Evolutionary conservation across 139 green algal species (phyloP).

Genomic region (Pycnococcus provasolii): DNA sequence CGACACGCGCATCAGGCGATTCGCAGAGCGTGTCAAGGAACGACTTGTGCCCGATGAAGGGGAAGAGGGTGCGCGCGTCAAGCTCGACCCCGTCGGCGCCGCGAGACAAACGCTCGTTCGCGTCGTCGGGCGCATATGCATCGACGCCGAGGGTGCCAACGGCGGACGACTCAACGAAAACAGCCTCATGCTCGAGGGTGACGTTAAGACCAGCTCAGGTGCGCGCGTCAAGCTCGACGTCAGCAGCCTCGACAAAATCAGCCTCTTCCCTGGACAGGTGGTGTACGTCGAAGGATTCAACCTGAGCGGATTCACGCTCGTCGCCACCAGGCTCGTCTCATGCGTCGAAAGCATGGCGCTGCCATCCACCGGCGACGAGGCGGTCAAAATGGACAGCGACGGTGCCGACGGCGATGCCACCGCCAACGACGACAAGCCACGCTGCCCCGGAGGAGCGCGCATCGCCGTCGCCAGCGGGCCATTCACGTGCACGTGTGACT

Average conservation of each 20-base stretch:
- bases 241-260: slow-evolving; percentile 35
- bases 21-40: too few species aligned
- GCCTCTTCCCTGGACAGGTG: slow-evolving; percentile 60
- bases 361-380: too few species aligned
- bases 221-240: slow-evolving; percentile 58
- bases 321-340: slow-evolving; percentile 48
- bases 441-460: too few species aligned
- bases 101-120: too few species aligned
- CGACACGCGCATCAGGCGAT: too few species aligned
- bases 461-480: slow-evolving; percentile 31
- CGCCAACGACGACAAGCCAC: too few species aligned
- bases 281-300: slow-evolving; percentile 59
- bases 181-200: slow-evolving; percentile 65
- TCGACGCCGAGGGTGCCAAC: slow-evolving; percentile 31
- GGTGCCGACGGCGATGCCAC: too few species aligned
- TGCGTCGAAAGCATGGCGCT: slow-evolving; percentile 20
- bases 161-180: slow-evolving; percentile 47
- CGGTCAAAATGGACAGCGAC: too few species aligned
- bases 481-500: slow-evolving; percentile 34
- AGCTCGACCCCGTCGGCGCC: too few species aligned
- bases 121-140: slow-evolving; percentile 59
- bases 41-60: too few species aligned
- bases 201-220: slow-evolving; percentile 39
- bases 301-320: slow-evolving; percentile 53
- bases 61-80: too few species aligned